These are phyloP conservation scores for Naegleria fowleri DNA, from an alignment of 208 protist species.

Conservation along the genomic window DNA sequence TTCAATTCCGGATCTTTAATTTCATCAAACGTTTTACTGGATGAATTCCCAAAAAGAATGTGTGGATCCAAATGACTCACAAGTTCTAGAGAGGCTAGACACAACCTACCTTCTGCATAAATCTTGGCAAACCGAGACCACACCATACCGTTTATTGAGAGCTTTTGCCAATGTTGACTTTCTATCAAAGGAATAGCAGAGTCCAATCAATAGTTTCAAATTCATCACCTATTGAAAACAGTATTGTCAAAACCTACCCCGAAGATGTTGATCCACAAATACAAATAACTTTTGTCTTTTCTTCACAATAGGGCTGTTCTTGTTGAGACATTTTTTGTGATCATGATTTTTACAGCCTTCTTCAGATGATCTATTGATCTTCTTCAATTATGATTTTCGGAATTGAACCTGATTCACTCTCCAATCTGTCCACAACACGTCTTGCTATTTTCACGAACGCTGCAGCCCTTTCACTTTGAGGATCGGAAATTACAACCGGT, in stretches of 20 bases:
- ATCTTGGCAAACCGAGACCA: neutral
- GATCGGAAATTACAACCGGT: conserved; percentile 60
- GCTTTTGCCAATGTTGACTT: neutral
- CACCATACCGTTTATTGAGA: neutral
- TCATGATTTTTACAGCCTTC: too few species aligned
- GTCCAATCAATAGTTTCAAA: too few species aligned
- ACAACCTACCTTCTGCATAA: neutral
- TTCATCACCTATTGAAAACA: too few species aligned
- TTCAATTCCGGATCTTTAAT: neutral
- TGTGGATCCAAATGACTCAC: too few species aligned
- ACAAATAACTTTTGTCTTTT: neutral
- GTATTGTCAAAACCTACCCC: neutral
- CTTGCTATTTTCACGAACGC: conserved; percentile 21
- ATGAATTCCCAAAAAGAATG: too few species aligned
- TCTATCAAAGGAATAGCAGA: too few species aligned
- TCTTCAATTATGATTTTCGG: conserved; percentile 19
- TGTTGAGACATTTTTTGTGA: too few species aligned
- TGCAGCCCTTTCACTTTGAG: conserved; percentile 23
- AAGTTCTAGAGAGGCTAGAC: too few species aligned
- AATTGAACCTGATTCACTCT: neutral
- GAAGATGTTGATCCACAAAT: neutral
- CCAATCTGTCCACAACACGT: neutral
- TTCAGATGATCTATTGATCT: neutral
- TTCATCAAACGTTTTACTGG: neutral
- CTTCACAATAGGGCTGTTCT: too few species aligned